Base-by-base conservation (phyloP, 306 rosid species). In the Cicer judaicum region DNA sequence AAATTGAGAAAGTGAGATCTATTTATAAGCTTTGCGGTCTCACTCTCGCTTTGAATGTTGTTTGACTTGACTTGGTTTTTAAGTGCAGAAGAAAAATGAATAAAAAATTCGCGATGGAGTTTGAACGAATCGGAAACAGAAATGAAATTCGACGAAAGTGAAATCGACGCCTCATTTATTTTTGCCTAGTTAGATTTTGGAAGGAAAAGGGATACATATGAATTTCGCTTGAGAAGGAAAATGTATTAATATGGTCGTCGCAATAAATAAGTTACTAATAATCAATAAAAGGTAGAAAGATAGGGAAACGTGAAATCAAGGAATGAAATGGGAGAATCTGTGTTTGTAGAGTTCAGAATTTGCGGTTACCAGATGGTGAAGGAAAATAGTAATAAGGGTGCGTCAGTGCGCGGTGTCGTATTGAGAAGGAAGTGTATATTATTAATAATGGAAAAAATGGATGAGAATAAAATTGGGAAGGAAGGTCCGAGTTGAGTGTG, bases 361-460 rank as follows among this genome's bases (percentile, higher is more conserved):
- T 12, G 53, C 11, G 18, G 41, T 24, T 70, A 34, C 3, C 29
- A 18, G 24, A 68, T 48, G 24, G 43, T 11, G 9, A 8, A 12
- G n/a, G 65, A 39, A 78, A 24, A 24, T 24, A 2, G 29, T 24
- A 24, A 40, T 65, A 52, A n/a, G 60, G 29, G 65, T 75, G 84
- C 13, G 21, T 24, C 3, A 3, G 79, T 48, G 76, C 9, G 68
- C 77, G 39, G 54, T 75, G 84, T 76, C 84, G 69, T 66, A 76
- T 76, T 39, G 71, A 47, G 70, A 47, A 42, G 63, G 18, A 64
- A 16, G n/a, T 10, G 41, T n/a, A n/a, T 50, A 38, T 1, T 29
- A 21, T 49, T 14, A 54, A 24, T 4, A 19, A 1, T 57, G 15
- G 41, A 10, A 21, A 15, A 16, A 40, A 42, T 42, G 21, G 3